Evolutionary conservation across 1,139 yeast species (phyloP).

Genomic region (Candida sp.): DNA sequence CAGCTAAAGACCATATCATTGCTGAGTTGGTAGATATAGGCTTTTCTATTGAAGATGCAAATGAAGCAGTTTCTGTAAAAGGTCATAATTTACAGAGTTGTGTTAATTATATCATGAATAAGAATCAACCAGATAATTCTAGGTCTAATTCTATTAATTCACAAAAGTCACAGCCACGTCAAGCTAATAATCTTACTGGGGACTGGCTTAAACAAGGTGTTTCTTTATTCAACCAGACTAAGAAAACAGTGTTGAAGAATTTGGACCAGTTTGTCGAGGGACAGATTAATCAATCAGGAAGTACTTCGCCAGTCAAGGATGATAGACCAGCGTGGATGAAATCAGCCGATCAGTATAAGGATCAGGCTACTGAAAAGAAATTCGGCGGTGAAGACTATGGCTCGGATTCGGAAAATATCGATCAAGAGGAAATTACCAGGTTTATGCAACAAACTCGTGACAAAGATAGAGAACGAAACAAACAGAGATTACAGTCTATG

Average conservation of each 20-base stretch:
- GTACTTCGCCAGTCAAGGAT: slow-evolving; percentile 7
- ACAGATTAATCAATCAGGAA: slow-evolving; percentile 20
- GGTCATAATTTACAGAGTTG: slow-evolving; percentile 67
- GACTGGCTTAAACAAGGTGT: slow-evolving; percentile 67
- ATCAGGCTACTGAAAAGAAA: slow-evolving; percentile 35
- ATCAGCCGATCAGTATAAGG: slow-evolving; percentile 48
- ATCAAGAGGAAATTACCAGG: slow-evolving; percentile 37
- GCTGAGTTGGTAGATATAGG: slow-evolving; percentile 84
- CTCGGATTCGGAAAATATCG: slow-evolving; percentile 42
- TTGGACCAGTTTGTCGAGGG: slow-evolving; percentile 53
- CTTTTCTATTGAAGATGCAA: slow-evolving; percentile 60
- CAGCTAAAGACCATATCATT: slow-evolving; percentile 44
- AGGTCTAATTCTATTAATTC: slow-evolving; percentile 4
- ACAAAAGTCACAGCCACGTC: background rate
- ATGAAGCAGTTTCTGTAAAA: slow-evolving; percentile 52
- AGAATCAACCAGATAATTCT: slow-evolving; percentile 12
- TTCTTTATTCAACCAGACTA: slow-evolving; percentile 56
- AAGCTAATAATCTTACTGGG: slow-evolving; percentile 44
- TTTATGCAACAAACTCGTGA: slow-evolving; percentile 37
- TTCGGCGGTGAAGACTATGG: slow-evolving; percentile 42
- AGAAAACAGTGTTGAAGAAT: slow-evolving; percentile 60
- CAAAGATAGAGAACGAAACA: slow-evolving; percentile 34
- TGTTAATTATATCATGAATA: slow-evolving; percentile 61
- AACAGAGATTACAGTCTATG: slow-evolving; percentile 20
- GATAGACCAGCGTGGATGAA: slow-evolving; percentile 82